A percentile compares a stretch with the other conserved stretches of the same genome.
Evolutionary conservation across 2,329 filamentous ascomycete genomes (phyloP).

Genomic region (Monilinia aucupariae): DNA sequence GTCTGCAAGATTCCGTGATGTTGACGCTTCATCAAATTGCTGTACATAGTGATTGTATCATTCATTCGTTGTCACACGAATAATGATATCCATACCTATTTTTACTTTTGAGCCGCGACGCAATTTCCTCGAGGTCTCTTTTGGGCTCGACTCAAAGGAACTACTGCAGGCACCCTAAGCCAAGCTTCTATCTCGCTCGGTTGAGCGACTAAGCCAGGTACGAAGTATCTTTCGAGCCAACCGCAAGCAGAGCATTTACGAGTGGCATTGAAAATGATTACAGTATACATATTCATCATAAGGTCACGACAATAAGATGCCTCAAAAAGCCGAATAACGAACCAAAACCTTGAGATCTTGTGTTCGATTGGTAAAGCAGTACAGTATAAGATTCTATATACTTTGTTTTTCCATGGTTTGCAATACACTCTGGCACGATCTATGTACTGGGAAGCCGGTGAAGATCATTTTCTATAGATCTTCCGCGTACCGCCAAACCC

Average conservation of each 20-base stretch:
- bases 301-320: not conserved
- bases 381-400: not conserved
- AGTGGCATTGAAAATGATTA: not conserved
- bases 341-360: not conserved
- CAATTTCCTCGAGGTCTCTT: conserved; percentile 4
- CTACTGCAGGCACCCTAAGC: not conserved
- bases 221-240: not conserved
- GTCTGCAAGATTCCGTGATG: not conserved
- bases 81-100: not conserved
- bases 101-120: not conserved
- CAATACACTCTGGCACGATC: not conserved
- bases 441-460: not conserved
- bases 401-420: not conserved
- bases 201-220: not conserved
- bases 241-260: not conserved
- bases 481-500: not conserved
- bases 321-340: not conserved
- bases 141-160: not conserved
- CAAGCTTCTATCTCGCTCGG: not conserved
- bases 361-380: not conserved
- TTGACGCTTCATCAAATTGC: not conserved
- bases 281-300: not conserved
- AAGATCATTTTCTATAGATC: not conserved
- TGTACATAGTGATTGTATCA: not conserved
- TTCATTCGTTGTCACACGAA: not conserved